These are phyloP conservation scores for Cutaneotrichosporon sp. DNA, from an alignment of 1,284 basidiomycete genomes.

Conservation along the genomic window DNA sequence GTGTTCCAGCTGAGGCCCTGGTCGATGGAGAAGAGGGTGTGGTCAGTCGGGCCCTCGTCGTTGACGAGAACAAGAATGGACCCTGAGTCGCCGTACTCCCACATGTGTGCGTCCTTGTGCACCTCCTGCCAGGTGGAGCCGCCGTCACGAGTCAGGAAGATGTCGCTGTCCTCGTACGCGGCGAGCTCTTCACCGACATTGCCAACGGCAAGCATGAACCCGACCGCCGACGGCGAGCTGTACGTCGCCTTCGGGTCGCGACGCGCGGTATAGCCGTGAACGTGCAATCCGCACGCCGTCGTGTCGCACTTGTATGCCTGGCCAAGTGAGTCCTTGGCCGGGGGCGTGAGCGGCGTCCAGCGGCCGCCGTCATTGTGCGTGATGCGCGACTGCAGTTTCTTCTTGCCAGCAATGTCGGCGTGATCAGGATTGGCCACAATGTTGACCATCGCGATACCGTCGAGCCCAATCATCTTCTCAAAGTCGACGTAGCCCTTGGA, in stretches of 20 bases:
- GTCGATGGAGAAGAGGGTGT: constrained; percentile 82
- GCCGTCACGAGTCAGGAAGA: constrained; percentile 92
- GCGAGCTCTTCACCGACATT: constrained; percentile 85
- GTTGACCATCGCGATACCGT: constrained; percentile 93
- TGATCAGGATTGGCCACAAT: constrained; percentile 72
- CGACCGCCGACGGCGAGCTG: constrained; percentile 85
- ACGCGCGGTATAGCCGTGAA: constrained; percentile 95
- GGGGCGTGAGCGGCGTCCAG: constrained; percentile 81
- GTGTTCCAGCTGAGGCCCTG: constrained; percentile 85
- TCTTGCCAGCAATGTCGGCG: constrained; percentile 69
- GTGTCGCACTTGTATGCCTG: constrained; percentile 69
- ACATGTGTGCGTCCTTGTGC: constrained; percentile 94
- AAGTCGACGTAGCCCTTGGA: constrained; percentile 88
- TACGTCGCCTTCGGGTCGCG: constrained; percentile 85
- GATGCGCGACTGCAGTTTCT: constrained; percentile 80
- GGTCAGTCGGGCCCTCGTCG: constrained; percentile 89
- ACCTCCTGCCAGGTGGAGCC: constrained; percentile 99
- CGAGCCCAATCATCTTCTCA: constrained; percentile 94
- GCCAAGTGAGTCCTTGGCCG: constrained; percentile 72
- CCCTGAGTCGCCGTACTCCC: constrained; percentile 97
- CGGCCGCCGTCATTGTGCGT: constrained; percentile 94
- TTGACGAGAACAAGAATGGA: constrained; percentile 90
- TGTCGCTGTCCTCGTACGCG: constrained; percentile 83
- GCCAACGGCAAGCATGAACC: constrained; percentile 94
- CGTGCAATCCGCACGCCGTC: constrained; percentile 78